Evolutionary conservation across 139 green algal species (phyloP), one percentile per base, ranked within the genome.

Genomic region (Micromonas pusilla): DNA sequence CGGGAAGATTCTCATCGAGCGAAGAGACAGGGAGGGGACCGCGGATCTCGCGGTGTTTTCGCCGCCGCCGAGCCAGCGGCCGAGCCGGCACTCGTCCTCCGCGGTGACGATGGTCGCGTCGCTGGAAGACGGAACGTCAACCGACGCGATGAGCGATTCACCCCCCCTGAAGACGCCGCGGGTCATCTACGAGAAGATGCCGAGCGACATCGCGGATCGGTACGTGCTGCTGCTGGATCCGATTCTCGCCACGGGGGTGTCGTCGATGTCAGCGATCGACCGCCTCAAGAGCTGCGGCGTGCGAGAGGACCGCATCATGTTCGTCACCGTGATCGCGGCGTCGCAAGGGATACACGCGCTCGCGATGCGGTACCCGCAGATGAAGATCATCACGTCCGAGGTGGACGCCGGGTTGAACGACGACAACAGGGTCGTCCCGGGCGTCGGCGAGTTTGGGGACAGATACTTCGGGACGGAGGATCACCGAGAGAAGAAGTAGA

Each of bases 131-230:
- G n/a, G n/a, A n/a, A n/a, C n/a, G n/a, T n/a, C n/a, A n/a, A n/a
- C n/a, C n/a, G n/a, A n/a, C n/a, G n/a, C n/a, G n/a, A n/a, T n/a
- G n/a, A n/a, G n/a, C n/a, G n/a, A n/a, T n/a, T n/a, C n/a, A n/a
- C n/a, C n/a, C n/a, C n/a, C n/a, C 52, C 31, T 19, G 52, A 86
- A 74, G 88, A 92, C 21, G 36, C 37, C 38, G 37, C n/a, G 38
- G 82, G 83, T 97, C 30, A 90, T 97, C 26, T 98, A 98, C 81
- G 92, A 98, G 85, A 97, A 96, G 86, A 88, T 98, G n/a, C 94
- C 94, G 0, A 72, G 57, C 4, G 94, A 98, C 89, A 97, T 98
- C 66, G 85, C 88, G 2, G 78, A 97, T 38, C 85, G 94, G 19
- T 90, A 94, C 77, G 94, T 98, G 73, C 80, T 98, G 74, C 84